Base-by-base conservation (phyloP, 495 filamentous ascomycete species). In the Aspergillus mulundensis region DNA sequence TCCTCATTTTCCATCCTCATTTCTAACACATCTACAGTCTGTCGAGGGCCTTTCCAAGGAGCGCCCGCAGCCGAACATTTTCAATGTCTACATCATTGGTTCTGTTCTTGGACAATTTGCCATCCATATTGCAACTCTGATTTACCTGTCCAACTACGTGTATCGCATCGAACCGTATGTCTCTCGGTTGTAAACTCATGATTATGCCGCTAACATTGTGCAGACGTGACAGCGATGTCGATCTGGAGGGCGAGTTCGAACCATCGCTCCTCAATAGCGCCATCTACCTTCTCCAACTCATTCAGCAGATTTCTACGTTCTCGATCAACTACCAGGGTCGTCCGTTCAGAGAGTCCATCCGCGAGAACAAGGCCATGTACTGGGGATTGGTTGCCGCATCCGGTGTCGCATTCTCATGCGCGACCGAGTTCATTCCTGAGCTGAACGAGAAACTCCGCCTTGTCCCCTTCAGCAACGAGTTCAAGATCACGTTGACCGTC, bases 291-390 rank as follows among this genome's bases (percentile, higher is more conserved):
- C 84, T 99, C 3, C 95, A 97, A 65, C 83, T 99, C 42, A 97
- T 99, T 73, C 94, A 99, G 71, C 95, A 99, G 67, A 96, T 99
- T 66, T 97, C 94, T 11, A 99, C 94, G 8, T 99, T 99, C 66
- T 92, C 94, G 36, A 94, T 97, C 81, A 99, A 99, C 78, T 99
- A 99, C 76, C 94, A 99, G 70, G 94, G 94, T 53, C 88, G 94
- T 20, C 94, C 94, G 3, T 99, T 99, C 85, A 88, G 94, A 53
- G 94, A 99, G 72, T 87, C 87, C 8, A 90, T 99, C 50, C 83
- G 87, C 1, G 95, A 97, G 77, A 99, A 99, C 76, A 85, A 83
- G 63, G 90, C 90, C 66, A 99, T 99, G 94, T 99, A 92, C 77
- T 97, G 87, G 81, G 95, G 94, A 54, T 86, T 99, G 47, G 73